Conservation (phyloP, 306 rosid genomes). For the Styphnolobium japonicum region DNA sequence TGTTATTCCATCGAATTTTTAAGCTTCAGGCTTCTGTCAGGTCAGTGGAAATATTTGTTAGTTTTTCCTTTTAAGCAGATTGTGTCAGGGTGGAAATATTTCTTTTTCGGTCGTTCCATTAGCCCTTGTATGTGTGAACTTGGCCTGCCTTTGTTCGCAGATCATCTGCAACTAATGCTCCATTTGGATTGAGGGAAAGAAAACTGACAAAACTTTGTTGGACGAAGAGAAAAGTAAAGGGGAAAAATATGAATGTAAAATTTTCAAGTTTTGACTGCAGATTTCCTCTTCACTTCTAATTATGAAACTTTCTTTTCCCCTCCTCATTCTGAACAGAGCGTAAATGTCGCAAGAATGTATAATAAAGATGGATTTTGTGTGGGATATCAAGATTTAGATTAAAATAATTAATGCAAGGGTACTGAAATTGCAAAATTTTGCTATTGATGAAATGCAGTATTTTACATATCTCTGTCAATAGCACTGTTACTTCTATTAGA, state of each 20-base stretch:
- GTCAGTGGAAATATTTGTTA: constrained; percentile 43
- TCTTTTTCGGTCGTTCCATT: not conserved
- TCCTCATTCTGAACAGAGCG: not conserved
- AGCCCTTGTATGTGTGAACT: not conserved
- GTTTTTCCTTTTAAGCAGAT: not conserved
- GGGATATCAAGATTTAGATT: not conserved
- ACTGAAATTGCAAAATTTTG: not conserved
- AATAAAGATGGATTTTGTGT: not conserved
- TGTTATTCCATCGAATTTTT: constrained; percentile 55
- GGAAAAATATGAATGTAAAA: not conserved
- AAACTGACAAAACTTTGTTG: not conserved
- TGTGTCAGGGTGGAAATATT: not conserved
- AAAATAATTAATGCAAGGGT: not conserved
- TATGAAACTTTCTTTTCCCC: not conserved
- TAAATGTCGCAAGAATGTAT: not conserved
- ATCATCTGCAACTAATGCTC: constrained; percentile 3
- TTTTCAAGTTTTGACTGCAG: not conserved
- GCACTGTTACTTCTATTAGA: too few species aligned
- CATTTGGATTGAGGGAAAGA: constrained; percentile 13
- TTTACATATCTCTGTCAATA: not conserved
- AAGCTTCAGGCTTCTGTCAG: constrained; percentile 60
- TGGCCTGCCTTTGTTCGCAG: not conserved
- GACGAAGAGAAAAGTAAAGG: not conserved
- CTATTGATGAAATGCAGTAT: not conserved
- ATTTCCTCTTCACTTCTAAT: not conserved